Evolutionary conservation across 2,329 filamentous ascomycete species (phyloP), one percentile per base, ranked within the genome.

Genomic region (Venturia aucupariae): DNA sequence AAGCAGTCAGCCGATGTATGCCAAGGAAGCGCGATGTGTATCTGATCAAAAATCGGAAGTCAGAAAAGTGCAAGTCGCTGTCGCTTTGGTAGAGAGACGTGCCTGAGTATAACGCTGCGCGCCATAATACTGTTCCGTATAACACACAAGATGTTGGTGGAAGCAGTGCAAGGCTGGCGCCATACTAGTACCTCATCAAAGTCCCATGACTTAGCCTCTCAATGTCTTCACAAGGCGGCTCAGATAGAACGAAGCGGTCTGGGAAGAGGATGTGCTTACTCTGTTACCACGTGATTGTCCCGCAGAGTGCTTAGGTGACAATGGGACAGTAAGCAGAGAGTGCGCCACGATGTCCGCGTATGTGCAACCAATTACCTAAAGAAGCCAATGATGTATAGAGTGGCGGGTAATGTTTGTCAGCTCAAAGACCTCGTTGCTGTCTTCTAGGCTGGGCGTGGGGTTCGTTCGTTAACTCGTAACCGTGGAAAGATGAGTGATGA

Each of bases 351-450:
- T 6, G 35, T 38, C 35, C 35, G 5, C 35, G 5, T 38, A 38
- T 6, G 48, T 30, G 48, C 24, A 15, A 15, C 19, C 24, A 24
- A 27, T 30, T 27, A 27, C 51, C 27, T 13, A 55, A 55, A 32
- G 51, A 55, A n/a, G 27, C 51, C 51, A 35, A 55, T 55, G 2
- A 55, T 55, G 7, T n/a, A 55, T n/a, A n/a, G 6, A 55, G 51
- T 55, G 51, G 51, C 51, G 51, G 51, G 51, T 35, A 35, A 30
- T 55, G 51, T 55, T 55, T 55, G 27, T 55, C 24, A 55, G 51
- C 51, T 55, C 27, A 35, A 32, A 2, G 51, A 19, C 27, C 51
- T 55, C 27, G 51, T 27, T 32, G n/a, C n/a, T n/a, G n/a, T n/a
- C n/a, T 54, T 24, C 24, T 30, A 19, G 27, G 30, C 24, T 55